Evolutionary conservation across 345 rosid species (phyloP).

Genomic region (Syzygium jambos): DNA sequence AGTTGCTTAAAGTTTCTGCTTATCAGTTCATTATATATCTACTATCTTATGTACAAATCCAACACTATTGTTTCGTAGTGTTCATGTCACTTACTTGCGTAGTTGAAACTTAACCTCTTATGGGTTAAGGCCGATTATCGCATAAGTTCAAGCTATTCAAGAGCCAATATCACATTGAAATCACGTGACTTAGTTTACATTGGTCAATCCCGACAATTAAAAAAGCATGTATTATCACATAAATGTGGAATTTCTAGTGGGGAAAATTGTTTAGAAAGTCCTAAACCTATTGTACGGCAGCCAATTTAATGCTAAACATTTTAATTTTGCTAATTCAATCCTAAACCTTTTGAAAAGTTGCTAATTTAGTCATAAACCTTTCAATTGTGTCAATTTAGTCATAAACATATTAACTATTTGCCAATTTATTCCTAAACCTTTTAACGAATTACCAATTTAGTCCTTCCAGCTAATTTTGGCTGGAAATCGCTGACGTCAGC

Average conservation of each 20-base stretch:
- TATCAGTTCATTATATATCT: background rate
- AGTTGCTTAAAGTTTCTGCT: background rate
- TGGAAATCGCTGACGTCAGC: too few relatives aligned
- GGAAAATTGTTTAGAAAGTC: too few relatives aligned
- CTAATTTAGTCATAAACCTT: too few relatives aligned
- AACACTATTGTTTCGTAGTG: rapidly evolving
- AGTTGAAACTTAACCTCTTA: background rate
- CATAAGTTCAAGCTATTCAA: background rate
- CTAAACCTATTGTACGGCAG: too few relatives aligned
- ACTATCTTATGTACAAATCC: background rate
- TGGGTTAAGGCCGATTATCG: background rate
- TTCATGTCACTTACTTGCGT: background rate
- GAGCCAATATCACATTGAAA: background rate
- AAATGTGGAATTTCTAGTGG: background rate
- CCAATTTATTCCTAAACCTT: too few relatives aligned
- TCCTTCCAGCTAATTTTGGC: too few relatives aligned
- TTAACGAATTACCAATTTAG: too few relatives aligned
- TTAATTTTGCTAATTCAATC: too few relatives aligned
- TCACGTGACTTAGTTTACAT: background rate
- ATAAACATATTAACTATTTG: too few relatives aligned
- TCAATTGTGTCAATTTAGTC: too few relatives aligned
- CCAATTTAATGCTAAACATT: too few relatives aligned
- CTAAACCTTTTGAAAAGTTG: too few relatives aligned
- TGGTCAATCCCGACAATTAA: background rate
- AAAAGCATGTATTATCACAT: background rate